Evolutionary conservation across 768 basidiomycete species (phyloP).

Genomic region (Lactarius trivialis): DNA sequence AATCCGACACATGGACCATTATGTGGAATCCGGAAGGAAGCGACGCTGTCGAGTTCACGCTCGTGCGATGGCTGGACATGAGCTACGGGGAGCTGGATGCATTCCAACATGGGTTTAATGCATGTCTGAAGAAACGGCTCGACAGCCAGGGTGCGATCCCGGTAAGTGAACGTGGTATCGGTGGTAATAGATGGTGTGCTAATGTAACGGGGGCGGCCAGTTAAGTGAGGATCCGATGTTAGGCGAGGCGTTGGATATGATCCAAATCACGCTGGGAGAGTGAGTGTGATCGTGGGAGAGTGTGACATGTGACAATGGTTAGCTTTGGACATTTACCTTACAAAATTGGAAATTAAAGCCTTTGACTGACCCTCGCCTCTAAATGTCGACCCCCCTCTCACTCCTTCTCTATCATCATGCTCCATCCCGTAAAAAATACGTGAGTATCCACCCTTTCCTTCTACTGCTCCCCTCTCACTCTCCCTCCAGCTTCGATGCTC

Average conservation of each 20-base stretch:
- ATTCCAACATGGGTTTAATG: constrained; percentile 3
- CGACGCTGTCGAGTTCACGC: constrained; percentile 5
- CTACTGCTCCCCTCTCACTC: neutral
- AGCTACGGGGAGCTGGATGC: neutral
- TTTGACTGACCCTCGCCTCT: neutral
- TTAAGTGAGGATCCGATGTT: constrained; percentile 8
- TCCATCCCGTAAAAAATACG: constrained; percentile 1
- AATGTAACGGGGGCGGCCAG: neutral
- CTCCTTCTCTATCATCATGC: neutral
- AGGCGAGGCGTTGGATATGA: neutral
- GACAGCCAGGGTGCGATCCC: constrained; percentile 4
- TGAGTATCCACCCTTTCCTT: neutral
- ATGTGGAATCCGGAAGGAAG: constrained; percentile 12
- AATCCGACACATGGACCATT: constrained; percentile 3
- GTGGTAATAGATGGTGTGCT: neutral
- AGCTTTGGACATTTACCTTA: neutral
- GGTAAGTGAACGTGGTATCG: neutral
- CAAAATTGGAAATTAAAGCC: constrained; percentile 3
- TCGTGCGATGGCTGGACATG: constrained; percentile 7
- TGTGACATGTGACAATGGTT: constrained; percentile 1
- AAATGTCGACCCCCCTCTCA: constrained; percentile 5
- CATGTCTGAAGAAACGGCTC: neutral
- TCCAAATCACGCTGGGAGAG: neutral
- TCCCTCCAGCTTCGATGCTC: constrained; percentile 48
- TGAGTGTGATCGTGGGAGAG: constrained; percentile 3